Base-by-base conservation (phyloP, 306 rosid genomes). In the Bauhinia variegata region DNA sequence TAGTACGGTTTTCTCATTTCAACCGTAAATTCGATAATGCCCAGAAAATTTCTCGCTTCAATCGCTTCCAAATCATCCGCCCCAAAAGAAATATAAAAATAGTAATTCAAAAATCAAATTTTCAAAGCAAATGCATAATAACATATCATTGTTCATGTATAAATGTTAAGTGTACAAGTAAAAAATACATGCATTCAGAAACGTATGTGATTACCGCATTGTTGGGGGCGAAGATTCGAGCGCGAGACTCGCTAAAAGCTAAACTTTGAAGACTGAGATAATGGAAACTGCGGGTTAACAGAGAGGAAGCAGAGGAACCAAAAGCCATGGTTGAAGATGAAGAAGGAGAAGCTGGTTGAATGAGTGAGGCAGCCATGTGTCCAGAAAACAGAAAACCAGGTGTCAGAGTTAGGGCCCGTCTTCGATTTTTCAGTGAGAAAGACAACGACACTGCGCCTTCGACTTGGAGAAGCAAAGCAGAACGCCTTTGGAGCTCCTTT, bases 351-450 rank as follows among this genome's bases (percentile, higher is more conserved):
- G 78, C 54, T 6, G 87, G 82, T 60, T 84, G 74, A 57, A 83
- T 17, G 70, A 87, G 78, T 1, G 89, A 92, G 10, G 98, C 75
- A 14, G 93, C 95, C 96, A 89, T 89, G 41, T 16, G 62, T 0
- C 4, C 16, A 43, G 7, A 6, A 12, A 11, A 13, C 10, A 7
- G 17, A 4, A 8, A 4, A 6, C 4, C 3, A 4, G 7, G 42
- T 30, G 54, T 38, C 62, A 57, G 54, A 46, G 78, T 73, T 78
- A 71, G 81, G 81, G 83, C 68, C 15, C 10, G 7, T 16, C 32
- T 11, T 49, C 17, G 42, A 8, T 14, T n/a, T 39, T 34, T 11
- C 11, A 10, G 33, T 4, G 17, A 69, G 43, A 57, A 15, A 50
- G 63, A 49, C 60, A 52, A 34, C 38, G 10, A 16, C 36, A 2